Evolutionary conservation across 805 yeast species (phyloP).

Genomic region (Zygotorulaspora florentina): DNA sequence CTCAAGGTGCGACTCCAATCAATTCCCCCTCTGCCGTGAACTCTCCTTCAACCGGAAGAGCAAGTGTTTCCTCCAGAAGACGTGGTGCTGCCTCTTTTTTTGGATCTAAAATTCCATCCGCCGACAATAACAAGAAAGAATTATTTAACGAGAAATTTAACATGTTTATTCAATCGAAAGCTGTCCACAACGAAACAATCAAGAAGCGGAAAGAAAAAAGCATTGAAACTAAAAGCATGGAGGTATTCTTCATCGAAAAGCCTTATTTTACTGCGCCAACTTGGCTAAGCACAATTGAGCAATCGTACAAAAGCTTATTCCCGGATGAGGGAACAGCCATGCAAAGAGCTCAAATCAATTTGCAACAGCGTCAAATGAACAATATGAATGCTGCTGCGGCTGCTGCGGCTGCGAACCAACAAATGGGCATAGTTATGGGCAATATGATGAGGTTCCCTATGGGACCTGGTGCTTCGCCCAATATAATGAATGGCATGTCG

Average conservation of each 20-base stretch:
- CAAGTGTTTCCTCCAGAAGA: constrained; percentile 23
- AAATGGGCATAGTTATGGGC: constrained; percentile 29
- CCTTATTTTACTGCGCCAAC: constrained; percentile 75
- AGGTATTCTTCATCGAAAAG: constrained; percentile 47
- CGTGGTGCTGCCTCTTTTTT: constrained; percentile 35
- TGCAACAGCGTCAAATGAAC: constrained; percentile 34
- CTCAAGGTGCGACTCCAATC: constrained; percentile 26
- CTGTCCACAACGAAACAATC: constrained; percentile 31
- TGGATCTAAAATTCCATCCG: constrained; percentile 36
- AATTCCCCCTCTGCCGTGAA: constrained; percentile 15
- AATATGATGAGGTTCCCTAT: constrained; percentile 32
- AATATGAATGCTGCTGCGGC: constrained; percentile 22
- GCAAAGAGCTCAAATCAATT: constrained; percentile 29
- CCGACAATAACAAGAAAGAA: constrained; percentile 30
- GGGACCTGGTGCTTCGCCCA: constrained; percentile 23
- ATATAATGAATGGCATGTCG: constrained; percentile 28
- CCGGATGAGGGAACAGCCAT: constrained; percentile 38
- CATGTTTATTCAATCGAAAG: constrained; percentile 47
- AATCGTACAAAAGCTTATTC: constrained; percentile 50
- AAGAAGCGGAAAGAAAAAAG: constrained; percentile 30
- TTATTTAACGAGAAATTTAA: constrained; percentile 45
- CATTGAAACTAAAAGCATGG: constrained; percentile 22
- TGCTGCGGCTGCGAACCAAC: constrained; percentile 22
- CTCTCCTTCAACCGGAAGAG: constrained; percentile 11
- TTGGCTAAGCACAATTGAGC: constrained; percentile 60